A percentile compares a stretch with the other conserved stretches of the same genome.
These are phyloP conservation scores for Gymnopilus junonius DNA, from an alignment of 768 basidiomycete species.

Conservation along the genomic window DNA sequence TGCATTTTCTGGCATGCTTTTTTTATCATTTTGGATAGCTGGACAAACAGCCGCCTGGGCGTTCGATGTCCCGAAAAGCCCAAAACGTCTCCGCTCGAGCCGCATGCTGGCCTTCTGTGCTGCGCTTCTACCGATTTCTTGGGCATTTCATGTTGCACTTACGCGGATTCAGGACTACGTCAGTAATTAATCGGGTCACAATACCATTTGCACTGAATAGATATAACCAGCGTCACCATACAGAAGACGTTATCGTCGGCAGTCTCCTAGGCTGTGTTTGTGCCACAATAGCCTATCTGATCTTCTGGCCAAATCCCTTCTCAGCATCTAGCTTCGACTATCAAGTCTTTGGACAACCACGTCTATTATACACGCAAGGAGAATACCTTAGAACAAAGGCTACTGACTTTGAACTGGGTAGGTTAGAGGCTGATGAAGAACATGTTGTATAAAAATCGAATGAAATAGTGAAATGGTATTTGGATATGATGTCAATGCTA, in stretches of 20 bases:
- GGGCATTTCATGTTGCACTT: constrained; percentile 65
- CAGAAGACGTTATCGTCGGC: constrained; percentile 71
- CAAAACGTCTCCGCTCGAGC: constrained; percentile 45
- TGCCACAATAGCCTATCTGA: constrained; percentile 53
- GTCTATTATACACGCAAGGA: constrained; percentile 42
- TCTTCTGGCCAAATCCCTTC: constrained; percentile 73
- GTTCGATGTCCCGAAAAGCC: constrained; percentile 42
- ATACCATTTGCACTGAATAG: background rate
- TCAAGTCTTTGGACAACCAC: constrained; percentile 40
- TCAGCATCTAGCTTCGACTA: constrained; percentile 38
- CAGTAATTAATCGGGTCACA: constrained; percentile 27
- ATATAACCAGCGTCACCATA: constrained; percentile 59
- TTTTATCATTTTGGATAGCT: constrained; percentile 64
- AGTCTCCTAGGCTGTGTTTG: constrained; percentile 58
- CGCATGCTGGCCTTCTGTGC: constrained; percentile 49
- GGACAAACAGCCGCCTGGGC: constrained; percentile 68
- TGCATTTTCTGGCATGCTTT: constrained; percentile 68
- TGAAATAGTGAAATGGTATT: constrained; percentile 21
- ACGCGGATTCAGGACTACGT: constrained; percentile 71
- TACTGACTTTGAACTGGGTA: constrained; percentile 52
- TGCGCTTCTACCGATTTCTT: constrained; percentile 57
- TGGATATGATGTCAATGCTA: constrained; percentile 22
- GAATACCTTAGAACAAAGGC: constrained; percentile 25
- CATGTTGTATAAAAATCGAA: constrained; percentile 41
- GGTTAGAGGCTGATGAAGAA: constrained; percentile 44